Evolutionary conservation across 176 grass and related monocot species (phyloP), one percentile per base, ranked within the genome.

Genomic region (Otatea glauca): DNA sequence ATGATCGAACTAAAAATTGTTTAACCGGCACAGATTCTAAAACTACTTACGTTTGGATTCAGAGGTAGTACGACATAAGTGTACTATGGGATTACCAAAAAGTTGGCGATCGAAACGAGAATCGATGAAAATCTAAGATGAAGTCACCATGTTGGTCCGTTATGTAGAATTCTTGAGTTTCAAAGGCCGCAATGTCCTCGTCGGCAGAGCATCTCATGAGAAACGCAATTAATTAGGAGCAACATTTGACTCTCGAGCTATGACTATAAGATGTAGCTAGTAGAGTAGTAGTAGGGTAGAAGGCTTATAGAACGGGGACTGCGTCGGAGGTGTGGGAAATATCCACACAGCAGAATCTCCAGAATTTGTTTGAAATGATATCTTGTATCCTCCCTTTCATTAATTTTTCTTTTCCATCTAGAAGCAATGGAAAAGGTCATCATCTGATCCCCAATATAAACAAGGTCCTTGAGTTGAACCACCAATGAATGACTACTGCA

Each of bases 371-470:
- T 24, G 55, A 63, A 82, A 35, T 17, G 80, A 82, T 82, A 60
- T 71, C 65, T 16, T 58, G 48, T 81, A 18, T 39, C 51, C 12
- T 4, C 21, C 3, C 20, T 43, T 2, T 21, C 11, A 1, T 29
- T 34, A 11, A 3, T 32, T 34, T 34, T 73, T 49, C 0, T 72
- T 83, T 49, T 74, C 39, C 27, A 83, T 23, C 41, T 83, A 15
- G 17, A 83, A 60, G 41, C 69, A 25, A 64, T 64, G 73, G 55
- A 83, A 83, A 83, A 83, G 25, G 12, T 50, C 39, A 63, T 83
- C 55, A 23, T 45, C 42, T 50, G 56, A 74, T 35, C 27, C 45
- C 4, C 9, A 61, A 21, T 37, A 32, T 49, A 60, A 37, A 63
- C 32, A 55, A 54, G 11, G 64, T n/a, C 21, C 67, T 20, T 16